Evolutionary conservation across 1,139 yeast genomes (phyloP), one percentile per base, ranked within the genome.

Genomic region (Sugiyamaella sp.): DNA sequence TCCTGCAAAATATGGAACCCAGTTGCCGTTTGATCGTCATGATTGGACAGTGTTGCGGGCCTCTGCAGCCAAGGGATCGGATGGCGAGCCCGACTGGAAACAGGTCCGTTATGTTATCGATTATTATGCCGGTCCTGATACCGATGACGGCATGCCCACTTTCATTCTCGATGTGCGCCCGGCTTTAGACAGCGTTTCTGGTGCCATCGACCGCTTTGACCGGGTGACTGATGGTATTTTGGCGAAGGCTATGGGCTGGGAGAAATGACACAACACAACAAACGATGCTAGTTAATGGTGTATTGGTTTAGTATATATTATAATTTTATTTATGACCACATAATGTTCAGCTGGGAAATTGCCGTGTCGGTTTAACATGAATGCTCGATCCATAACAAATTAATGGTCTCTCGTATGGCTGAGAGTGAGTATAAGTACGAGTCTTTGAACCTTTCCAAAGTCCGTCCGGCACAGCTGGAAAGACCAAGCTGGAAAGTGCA

Each of bases 1-100:
- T 74, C 98, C 99, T 1, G 74, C 78, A 16, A 77, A 80, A 14
- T 91, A 83, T 72, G 86, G 83, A 57, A 74, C 85, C 0, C 86
- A 86, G 57, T 89, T 95, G 3, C 99, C 99, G 4, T 95, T 95
- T 66, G 99, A 95, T 71, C 83, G 99, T 70, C 99, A 95, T 66
- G 99, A 95, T 72, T 95, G 99, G 99, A 88, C 96, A 2, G 96
- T 95, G 5, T 77, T 91, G 63, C 79, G 99, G 63, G 77, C 72
- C 4, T 25, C 29, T 6, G 4, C 35, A 59, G 64, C 63, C 1
- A 71, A 73, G 38, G 76, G 74, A 1, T 67, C 72, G 0, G 74
- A n/a, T n/a, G n/a, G 72, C 25, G 17, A 44, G 14, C 35, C 8
- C 14, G 66, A 64, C 20, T 80, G 91, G 88, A 64, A 77, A 60